A percentile compares a stretch with the other conserved stretches of the same genome.
Conservation (phyloP, 192 early-diverging fungal species). For the Entrophospora sp. region DNA sequence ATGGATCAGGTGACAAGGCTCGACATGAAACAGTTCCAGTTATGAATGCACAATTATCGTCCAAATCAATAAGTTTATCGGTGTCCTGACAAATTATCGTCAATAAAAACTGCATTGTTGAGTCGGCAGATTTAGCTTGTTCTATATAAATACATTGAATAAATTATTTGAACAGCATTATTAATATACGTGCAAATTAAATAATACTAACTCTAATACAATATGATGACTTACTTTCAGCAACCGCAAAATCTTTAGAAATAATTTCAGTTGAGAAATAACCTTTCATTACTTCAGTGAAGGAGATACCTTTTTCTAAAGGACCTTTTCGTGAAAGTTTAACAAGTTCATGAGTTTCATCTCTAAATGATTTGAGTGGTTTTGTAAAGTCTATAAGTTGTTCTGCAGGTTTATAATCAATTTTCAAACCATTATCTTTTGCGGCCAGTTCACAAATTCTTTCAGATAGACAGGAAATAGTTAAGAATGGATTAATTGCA, state of each 20-base stretch:
- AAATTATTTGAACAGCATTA: not conserved
- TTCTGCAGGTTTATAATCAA: conserved; percentile 29
- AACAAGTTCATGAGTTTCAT: conserved; percentile 10
- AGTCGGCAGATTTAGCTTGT: conserved; percentile 32
- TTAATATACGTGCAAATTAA: not conserved
- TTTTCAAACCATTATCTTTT: conserved; percentile 30
- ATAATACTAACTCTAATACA: not conserved
- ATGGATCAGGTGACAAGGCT: conserved; percentile 36
- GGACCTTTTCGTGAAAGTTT: not conserved
- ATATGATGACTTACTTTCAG: conserved; percentile 18
- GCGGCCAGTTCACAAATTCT: conserved; percentile 27
- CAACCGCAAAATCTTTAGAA: conserved; percentile 28
- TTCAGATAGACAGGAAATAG: conserved; percentile 37
- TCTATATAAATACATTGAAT: not conserved
- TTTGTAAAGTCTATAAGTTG: conserved; percentile 27
- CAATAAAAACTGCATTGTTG: conserved; percentile 29
- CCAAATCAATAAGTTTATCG: conserved; percentile 23
- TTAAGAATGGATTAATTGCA: conserved; percentile 43
- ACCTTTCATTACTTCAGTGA: conserved; percentile 37
- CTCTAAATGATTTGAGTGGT: conserved; percentile 23
- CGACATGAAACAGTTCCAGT: conserved; percentile 36
- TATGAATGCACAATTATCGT: conserved; percentile 27
- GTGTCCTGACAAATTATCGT: conserved; percentile 25
- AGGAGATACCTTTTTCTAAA: conserved; percentile 19
- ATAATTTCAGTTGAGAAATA: conserved; percentile 33